Evolutionary conservation across 2,329 filamentous ascomycete species (phyloP).

Genomic region (Hypoxylon sp.): DNA sequence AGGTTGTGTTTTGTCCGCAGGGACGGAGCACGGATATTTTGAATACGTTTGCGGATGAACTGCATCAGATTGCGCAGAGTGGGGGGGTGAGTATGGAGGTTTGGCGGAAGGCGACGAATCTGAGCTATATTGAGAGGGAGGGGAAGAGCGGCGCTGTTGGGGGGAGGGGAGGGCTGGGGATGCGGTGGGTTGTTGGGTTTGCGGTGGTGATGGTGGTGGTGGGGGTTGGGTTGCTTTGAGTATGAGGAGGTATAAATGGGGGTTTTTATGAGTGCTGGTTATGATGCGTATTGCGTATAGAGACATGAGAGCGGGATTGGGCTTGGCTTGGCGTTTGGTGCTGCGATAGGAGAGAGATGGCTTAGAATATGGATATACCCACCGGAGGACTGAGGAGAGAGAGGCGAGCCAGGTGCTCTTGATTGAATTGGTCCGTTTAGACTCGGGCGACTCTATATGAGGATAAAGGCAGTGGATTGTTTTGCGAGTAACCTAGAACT

Average conservation of each 20-base stretch:
- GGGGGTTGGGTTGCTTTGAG: conserved; percentile 11
- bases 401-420: background rate
- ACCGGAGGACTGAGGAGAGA: background rate
- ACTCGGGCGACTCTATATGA: conserved; percentile 1
- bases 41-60: conserved; percentile 64
- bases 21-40: conserved; percentile 73
- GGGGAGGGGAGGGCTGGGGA: background rate
- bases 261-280: background rate
- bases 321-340: conserved; percentile 15
- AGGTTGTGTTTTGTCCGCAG: conserved; percentile 81
- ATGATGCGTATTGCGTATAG: background rate
- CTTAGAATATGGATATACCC: conserved; percentile 27
- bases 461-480: background rate
- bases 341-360: background rate
- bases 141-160: conserved; percentile 33
- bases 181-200: background rate
- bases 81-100: conserved; percentile 58
- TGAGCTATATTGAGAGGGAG: conserved; percentile 55
- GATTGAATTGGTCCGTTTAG: background rate
- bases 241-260: background rate
- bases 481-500: conserved; percentile 19
- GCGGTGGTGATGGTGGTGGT: conserved; percentile 9
- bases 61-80: conserved; percentile 63
- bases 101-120: conserved; percentile 54
- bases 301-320: conserved; percentile 5